Evolutionary conservation across 768 basidiomycete genomes (phyloP), one percentile per base, ranked within the genome.

Genomic region (Leccinum olivaceopallidum): DNA sequence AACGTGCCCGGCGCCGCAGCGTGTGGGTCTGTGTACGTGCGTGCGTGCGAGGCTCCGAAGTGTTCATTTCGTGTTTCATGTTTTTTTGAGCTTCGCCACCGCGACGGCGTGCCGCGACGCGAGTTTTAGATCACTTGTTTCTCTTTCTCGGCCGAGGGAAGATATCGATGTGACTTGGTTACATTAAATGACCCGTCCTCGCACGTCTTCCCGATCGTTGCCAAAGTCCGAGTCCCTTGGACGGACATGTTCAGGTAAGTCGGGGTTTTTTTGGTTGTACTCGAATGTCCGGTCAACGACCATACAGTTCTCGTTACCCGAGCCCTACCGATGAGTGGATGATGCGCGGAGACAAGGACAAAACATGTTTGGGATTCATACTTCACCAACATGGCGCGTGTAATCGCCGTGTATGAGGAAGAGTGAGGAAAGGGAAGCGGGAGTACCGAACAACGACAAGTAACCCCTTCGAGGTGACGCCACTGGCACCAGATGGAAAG

Each of bases 11-110:
- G 42, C 42, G 42, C n/a, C 42, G 42, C 42, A 44, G 2, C 42
- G 42, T 44, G 42, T 44, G 39, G 8, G n/a, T 44, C 9, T 44
- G 39, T n/a, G 18, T 9, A 42, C 18, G 2, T 42, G n/a, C n/a
- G 51, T n/a, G 30, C n/a, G n/a, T n/a, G 56, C 26, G 6, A 22
- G 8, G 22, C 39, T 22, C 16, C 20, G 14, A 34, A 5, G 28
- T 10, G 10, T 39, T 18, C 28, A 6, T 36, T 48, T 59, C 47
- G 58, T 13, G 51, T 52, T 52, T 52, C 51, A 59, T 28, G 56
- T 58, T 47, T 58, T 24, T 24, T 14, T n/a, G 42, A 44, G n/a
- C 42, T 44, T 44, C 42, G 42, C 42, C 42, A 9, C n/a, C 42
- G 18, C 42, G 42, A 44, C n/a, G 42, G 42, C 18, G 42, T 26